Evolutionary conservation across 441 rosid genomes (phyloP), one percentile per base, ranked within the genome.

Genomic region (Euphorbia celastroides): DNA sequence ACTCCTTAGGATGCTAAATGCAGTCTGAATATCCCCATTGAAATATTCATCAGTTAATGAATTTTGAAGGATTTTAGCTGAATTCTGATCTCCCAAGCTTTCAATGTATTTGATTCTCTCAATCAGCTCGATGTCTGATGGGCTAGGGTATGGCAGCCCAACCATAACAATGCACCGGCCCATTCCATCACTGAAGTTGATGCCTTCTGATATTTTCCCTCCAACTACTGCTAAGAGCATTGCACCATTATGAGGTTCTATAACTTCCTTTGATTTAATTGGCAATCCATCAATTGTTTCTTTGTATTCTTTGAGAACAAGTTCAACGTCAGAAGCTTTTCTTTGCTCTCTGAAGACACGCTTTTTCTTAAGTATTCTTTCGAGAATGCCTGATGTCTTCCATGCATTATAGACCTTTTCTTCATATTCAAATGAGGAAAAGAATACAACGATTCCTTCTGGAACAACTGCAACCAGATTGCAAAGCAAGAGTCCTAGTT

Each of bases 171-270:
- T 82, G 74, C 98, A 89, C 46, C 98, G 79, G 32, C 98, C 96
- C 99, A 94, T 94, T 68, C 97, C 84, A 68, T 92, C 97, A 58
- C 94, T 92, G 82, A 94, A 89, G 80, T 94, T 92, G 83, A 94
- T 94, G 75, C 99, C 99, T 81, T 94, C 96, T 63, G 99, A 92
- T 76, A 94, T 88, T 83, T 94, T 94, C 58, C 99, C 99, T 71
- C 99, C 99, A 69, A 94, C 98, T 38, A 92, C 88, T 28, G 96
- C 98, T 50, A 91, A 81, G 65, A 94, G 86, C 32, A 94, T 50
- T 50, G 99, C 99, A 60, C 99, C 97, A 67, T 62, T 88, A 48
- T 73, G 77, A 68, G 76, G 70, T 56, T 66, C 69, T 30, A 79
- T 64, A 25, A 50, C 77, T 66, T 73, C 79, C 59, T 68, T 75